Evolutionary conservation across 2,329 filamentous ascomycete species (phyloP), one percentile per base, ranked within the genome.

Genomic region (Aspergillus viridinutans): DNA sequence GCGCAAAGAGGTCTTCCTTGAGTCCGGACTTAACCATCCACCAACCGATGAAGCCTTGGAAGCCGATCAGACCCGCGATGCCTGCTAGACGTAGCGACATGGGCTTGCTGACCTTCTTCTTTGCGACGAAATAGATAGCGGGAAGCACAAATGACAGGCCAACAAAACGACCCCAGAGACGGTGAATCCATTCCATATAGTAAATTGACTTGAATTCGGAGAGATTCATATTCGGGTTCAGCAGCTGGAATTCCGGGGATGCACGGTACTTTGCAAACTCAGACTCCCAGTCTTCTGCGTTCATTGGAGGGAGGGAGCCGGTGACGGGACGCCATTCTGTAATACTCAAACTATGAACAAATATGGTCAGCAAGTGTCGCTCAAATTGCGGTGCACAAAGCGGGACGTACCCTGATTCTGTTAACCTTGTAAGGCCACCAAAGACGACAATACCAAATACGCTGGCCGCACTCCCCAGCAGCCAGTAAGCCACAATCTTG

Each of bases 21-120:
- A 99, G 81, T 1, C 94, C 94, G 10, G 90, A 95, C 76, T 95
- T 95, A 66, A 99, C 94, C 94, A 99, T 99, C 92, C 94, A 99
- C 94, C 94, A 99, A 54, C 94, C 94, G 62, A 99, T 87, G 68
- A 94, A 85, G 48, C 94, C 94, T 74, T 99, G 94, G 74, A 96
- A 94, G 54, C 91, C 94, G 68, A 99, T 97, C 66, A 97, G 81
- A 50, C 83, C 85, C 47, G 90, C 90, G 61, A 99, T 97, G 12
- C 92, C 93, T 43, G 85, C 78, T 14, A 99, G 81, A 61, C 90
- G 88, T 65, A 81, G 73, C 17, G 91, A 87, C 87, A 96, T 95
- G 53, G 84, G 85, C 53, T 81, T 81, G 25, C 90, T 89, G 49
- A 97, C 92, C 60, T 85, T 85, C 63, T 89, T 85, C 47, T 89